Evolutionary conservation across 306 rosid species (phyloP), one percentile per base, ranked within the genome.

Genomic region (Begonia masoniana): DNA sequence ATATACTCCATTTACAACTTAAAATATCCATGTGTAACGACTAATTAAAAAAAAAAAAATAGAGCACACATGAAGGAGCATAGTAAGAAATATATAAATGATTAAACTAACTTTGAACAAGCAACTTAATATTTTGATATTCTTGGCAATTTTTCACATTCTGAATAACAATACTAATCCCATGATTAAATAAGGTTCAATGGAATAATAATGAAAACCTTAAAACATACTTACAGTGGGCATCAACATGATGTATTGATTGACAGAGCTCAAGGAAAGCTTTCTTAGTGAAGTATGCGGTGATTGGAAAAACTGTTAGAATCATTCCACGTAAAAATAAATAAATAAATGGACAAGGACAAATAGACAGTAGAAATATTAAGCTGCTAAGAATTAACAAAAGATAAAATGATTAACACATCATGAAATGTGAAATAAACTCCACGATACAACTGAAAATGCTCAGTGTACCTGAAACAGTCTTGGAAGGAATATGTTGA

Each of bases 231-330:
- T 81, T 76, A 92, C 99, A n/a, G 85, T 59, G 57, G 99, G 99
- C 96, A 92, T 83, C 78, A 81, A 70, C 99, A 92, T 87, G 36
- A 92, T 74, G 73, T 73, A 92, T 66, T 87, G 99, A 74, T 83
- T 92, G 50, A 92, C 89, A 61, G 96, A 92, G 83, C 93, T 85
- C 83, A 92, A 62, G 3, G 99, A 83, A 59, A 87, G 87, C 78
- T 82, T 92, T 62, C 89, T 79, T 58, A 92, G 67, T 24, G 93
- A 75, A 62, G 82, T 55, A 76, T 87, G 99, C 17, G 95, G 88
- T 11, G 99, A 92, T 62, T 83, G 96, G 72, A 92, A 92, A 62
- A 87, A 74, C 99, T 92, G 89, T 42, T 54, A 2, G 69, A 9
- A 53, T 6, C 49, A 45, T 10, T 45, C 5, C 59, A 12, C 12